Conservation (phyloP, 306 rosid species). For the Lupinus albus region DNA sequence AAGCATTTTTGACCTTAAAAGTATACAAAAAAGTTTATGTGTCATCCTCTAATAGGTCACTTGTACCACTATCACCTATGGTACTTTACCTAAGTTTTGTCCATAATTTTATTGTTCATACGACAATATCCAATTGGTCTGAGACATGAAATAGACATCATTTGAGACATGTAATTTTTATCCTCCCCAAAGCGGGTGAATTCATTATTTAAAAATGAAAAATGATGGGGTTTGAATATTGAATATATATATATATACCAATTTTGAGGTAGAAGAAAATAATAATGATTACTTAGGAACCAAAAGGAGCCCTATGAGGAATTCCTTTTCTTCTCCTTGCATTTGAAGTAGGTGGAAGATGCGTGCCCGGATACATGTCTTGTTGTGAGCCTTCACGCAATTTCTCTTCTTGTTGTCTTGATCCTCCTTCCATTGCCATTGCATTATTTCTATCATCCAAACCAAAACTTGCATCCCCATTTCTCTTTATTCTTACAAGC, state of each 20-base stretch:
- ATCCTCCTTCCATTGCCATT: constrained; percentile 47
- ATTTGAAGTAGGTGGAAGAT: constrained; percentile 74
- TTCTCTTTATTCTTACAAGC: constrained; percentile 82
- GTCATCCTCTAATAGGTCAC: too few species aligned
- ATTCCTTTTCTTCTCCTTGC: constrained; percentile 96
- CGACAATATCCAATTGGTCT: too few species aligned
- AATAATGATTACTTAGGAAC: constrained; percentile 58
- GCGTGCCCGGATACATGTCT: constrained; percentile 72
- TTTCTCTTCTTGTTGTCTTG: constrained; percentile 53
- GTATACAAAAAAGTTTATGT: too few species aligned
- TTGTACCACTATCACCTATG: too few species aligned
- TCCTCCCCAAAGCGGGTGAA: too few species aligned
- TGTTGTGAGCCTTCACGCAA: constrained; percentile 84
- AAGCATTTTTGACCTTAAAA: too few species aligned
- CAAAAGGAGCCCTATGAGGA: constrained; percentile 95
- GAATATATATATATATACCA: constrained; percentile 45
- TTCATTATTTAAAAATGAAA: constrained; percentile 18
- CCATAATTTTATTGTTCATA: too few species aligned
- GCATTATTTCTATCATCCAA: constrained; percentile 60
- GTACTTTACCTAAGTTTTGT: too few species aligned
- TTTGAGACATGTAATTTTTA: too few species aligned
- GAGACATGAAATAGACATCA: too few species aligned
- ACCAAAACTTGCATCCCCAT: constrained; percentile 74
- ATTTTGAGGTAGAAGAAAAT: constrained; percentile 7
- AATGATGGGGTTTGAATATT: constrained; percentile 37